phyloP scores from a whole-genome alignment of 1,284 basidiomycete species.

The Ceratobasidium sp. region DNA sequence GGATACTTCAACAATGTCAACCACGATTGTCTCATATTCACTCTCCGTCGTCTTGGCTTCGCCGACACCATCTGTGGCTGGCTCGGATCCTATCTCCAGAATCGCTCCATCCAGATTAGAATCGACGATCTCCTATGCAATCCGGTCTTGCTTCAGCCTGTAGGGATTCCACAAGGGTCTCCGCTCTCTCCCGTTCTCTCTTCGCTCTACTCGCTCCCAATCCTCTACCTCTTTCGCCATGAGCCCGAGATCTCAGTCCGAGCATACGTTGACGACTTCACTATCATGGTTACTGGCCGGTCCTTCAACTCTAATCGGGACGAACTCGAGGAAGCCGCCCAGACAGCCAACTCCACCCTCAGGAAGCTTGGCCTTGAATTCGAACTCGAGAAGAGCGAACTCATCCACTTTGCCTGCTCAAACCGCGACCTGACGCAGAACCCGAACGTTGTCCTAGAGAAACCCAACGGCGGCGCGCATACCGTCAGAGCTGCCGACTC shows the following conservation, averaged over 20 bases:
- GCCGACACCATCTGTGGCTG: conserved; percentile 31
- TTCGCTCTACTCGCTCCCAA: conserved; percentile 35
- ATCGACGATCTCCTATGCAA: conserved; percentile 42
- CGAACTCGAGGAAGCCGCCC: not conserved
- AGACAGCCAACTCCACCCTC: not conserved
- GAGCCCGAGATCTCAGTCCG: not conserved
- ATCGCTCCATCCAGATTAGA: conserved; percentile 44
- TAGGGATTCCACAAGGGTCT: conserved; percentile 37
- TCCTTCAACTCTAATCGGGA: not conserved
- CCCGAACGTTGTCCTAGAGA: not conserved
- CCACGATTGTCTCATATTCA: conserved; percentile 42
- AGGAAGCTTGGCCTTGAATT: not conserved
- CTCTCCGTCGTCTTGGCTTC: conserved; percentile 31
- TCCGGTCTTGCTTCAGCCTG: not conserved
- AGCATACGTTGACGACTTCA: conserved; percentile 25
- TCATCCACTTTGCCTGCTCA: conserved; percentile 10
- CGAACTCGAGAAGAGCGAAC: conserved; percentile 3
- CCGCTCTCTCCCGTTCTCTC: conserved; percentile 33
- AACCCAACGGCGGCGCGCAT: not conserved
- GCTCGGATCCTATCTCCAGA: conserved; percentile 38
- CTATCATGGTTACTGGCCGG: too few relatives aligned
- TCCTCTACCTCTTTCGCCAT: conserved; percentile 3
- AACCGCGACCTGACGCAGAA: not conserved
- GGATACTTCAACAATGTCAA: conserved; percentile 49
- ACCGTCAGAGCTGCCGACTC: not conserved